Percentiles rank a stretch among this genome's conserved stretches.
phyloP scores from a whole-genome alignment of 192 early-diverging fungal genomes.

The Coemansia sp. region DNA sequence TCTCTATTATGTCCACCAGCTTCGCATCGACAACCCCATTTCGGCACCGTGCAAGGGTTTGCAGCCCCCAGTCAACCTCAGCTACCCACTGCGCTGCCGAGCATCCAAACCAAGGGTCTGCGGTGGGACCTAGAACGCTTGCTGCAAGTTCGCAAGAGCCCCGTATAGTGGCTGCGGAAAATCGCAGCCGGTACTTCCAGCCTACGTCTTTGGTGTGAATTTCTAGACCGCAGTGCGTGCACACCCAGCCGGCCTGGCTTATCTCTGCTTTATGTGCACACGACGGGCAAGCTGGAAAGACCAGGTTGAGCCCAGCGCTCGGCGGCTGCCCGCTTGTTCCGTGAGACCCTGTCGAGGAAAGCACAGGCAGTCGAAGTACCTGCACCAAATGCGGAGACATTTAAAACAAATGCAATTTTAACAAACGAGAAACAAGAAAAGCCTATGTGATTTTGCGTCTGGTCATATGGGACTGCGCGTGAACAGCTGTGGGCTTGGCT shows the following conservation, averaged over 20 bases:
- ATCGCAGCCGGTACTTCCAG: conserved; percentile 28
- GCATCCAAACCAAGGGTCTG: conserved; percentile 33
- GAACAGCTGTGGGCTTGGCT: no score
- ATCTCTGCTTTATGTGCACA: conserved; percentile 15
- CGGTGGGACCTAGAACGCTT: conserved; percentile 16
- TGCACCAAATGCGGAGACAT: conserved; percentile 9
- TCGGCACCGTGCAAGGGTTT: conserved; percentile 3
- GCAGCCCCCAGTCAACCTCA: conserved; percentile 6
- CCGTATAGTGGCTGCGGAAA: conserved; percentile 2
- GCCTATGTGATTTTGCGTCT: no score
- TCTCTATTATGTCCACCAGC: conserved; percentile 11
- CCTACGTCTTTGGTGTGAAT: conserved; percentile 4
- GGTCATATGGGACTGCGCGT: no score
- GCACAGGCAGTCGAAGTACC: conserved; percentile 12
- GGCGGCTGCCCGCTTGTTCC: background rate
- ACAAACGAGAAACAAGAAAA: background rate
- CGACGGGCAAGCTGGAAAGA: conserved; percentile 19
- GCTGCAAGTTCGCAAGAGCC: background rate
- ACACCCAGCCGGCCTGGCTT: conserved; percentile 11
- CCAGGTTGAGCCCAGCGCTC: conserved; percentile 17
- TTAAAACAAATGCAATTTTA: background rate
- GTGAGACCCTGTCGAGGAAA: background rate
- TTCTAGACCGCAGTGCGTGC: conserved; percentile 10
- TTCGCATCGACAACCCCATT: background rate
- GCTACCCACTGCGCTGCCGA: conserved; percentile 29